A percentile compares a stretch with the other conserved stretches of the same genome.
Evolutionary conservation across 768 basidiomycete species (phyloP).

Genomic region (Boletus huronensis): DNA sequence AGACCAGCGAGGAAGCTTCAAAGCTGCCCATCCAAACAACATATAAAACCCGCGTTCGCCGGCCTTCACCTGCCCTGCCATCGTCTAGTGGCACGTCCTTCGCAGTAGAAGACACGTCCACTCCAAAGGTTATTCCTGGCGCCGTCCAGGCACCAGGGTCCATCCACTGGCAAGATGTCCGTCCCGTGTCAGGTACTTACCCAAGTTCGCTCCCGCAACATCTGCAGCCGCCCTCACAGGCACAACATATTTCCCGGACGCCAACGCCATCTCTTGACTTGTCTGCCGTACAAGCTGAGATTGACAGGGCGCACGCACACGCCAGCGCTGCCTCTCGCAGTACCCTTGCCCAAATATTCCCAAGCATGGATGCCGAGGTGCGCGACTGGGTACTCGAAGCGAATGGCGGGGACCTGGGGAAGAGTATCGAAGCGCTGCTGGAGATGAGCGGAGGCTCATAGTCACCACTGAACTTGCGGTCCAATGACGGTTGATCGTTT

Average conservation of each 20-base stretch:
- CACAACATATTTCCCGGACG: slow-evolving; percentile 61
- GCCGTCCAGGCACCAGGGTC: slow-evolving; percentile 48
- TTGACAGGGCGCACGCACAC: slow-evolving; percentile 72
- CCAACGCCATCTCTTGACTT: slow-evolving; percentile 70
- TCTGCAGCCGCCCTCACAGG: slow-evolving; percentile 40
- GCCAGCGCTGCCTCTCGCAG: slow-evolving; percentile 68
- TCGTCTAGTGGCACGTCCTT: slow-evolving; percentile 17
- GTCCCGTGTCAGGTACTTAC: neutral
- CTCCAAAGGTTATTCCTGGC: slow-evolving; percentile 34
- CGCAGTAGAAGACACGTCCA: slow-evolving; percentile 49
- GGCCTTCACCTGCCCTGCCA: slow-evolving; percentile 43
- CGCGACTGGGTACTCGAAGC: slow-evolving; percentile 89
- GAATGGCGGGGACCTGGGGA: slow-evolving; percentile 82
- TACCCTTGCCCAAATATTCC: slow-evolving; percentile 89
- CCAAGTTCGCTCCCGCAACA: slow-evolving; percentile 28
- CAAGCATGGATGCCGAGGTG: slow-evolving; percentile 74
- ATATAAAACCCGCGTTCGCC: slow-evolving; percentile 69
- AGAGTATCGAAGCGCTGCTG: slow-evolving; percentile 81
- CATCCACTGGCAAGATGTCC: slow-evolving; percentile 44
- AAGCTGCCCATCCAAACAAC: slow-evolving; percentile 53
- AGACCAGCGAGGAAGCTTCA: slow-evolving; percentile 28
- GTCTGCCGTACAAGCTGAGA: slow-evolving; percentile 67
- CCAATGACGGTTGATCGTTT: neutral
- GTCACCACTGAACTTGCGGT: neutral
- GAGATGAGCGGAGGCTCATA: slow-evolving; percentile 55